Evolutionary conservation across 164 flowering plant species (phyloP).

Genomic region (Annona squamosa): DNA sequence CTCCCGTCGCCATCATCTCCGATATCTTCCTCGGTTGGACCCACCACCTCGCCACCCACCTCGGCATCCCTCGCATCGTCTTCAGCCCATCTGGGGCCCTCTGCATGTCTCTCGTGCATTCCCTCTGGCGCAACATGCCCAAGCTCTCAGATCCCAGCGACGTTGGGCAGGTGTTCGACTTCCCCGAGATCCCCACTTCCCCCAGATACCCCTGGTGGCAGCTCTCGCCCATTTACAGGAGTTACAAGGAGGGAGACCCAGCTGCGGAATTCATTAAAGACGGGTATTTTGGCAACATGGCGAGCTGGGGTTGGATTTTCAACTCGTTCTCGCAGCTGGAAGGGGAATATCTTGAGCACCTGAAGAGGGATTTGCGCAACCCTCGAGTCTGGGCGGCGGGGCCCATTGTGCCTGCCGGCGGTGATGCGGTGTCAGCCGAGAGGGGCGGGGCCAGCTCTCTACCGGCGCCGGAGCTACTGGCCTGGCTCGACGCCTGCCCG

Average conservation of each 20-base stretch:
- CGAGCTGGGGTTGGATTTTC: conserved; percentile 33
- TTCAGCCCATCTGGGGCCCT: conserved; percentile 26
- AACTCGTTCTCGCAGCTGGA: conserved; percentile 29
- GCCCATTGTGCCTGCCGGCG: conserved; percentile 17
- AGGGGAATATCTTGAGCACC: conserved; percentile 17
- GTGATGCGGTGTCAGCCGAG: neutral
- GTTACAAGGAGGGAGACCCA: neutral
- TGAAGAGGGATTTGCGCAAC: conserved; percentile 14
- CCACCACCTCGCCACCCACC: conserved; percentile 15
- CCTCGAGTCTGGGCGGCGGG: conserved; percentile 36
- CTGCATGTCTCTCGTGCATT: neutral
- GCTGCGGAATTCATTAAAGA: conserved; percentile 9
- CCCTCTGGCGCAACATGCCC: conserved; percentile 14
- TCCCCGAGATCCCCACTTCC: conserved; percentile 8
- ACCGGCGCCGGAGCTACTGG: conserved; percentile 9
- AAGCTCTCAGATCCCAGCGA: neutral
- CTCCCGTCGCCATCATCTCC: conserved; percentile 49
- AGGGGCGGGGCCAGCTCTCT: conserved; percentile 18
- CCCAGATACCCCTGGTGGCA: conserved; percentile 23
- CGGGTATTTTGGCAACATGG: conserved; percentile 4
- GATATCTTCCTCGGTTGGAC: conserved; percentile 44
- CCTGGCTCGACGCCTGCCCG: conserved; percentile 30
- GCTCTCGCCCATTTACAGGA: conserved; percentile 7
- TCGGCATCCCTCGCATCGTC: conserved; percentile 21
- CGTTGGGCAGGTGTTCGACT: neutral